Conservation (phyloP, 2,329 filamentous ascomycete genomes). For the Cercospora sp. region DNA sequence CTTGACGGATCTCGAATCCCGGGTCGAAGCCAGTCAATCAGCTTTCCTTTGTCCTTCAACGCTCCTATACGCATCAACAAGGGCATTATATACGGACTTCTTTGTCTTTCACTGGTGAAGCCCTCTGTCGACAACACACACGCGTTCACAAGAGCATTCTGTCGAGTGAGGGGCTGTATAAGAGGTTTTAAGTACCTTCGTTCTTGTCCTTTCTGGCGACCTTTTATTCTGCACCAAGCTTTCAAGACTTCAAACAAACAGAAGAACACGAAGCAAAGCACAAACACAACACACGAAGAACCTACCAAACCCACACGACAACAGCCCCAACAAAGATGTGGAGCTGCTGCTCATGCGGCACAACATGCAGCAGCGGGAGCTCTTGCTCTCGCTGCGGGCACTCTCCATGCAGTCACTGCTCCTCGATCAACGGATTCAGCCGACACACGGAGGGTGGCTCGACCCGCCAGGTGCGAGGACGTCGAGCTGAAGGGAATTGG, state of each 20-base stretch:
- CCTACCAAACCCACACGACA: too few species aligned
- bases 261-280: background rate
- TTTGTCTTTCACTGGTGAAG: background rate
- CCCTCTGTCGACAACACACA: background rate
- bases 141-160: background rate
- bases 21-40: background rate
- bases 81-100: background rate
- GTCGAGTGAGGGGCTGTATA: background rate
- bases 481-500: background rate
- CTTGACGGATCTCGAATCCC: background rate
- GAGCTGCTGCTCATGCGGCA: background rate
- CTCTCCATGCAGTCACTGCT: background rate
- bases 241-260: background rate
- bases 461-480: background rate
- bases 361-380: background rate
- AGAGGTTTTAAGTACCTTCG: background rate
- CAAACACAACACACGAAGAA: background rate
- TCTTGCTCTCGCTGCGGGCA: background rate
- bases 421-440: background rate
- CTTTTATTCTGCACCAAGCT: background rate
- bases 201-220: background rate
- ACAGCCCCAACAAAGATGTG: background rate
- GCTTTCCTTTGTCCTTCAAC: background rate
- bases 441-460: background rate
- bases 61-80: background rate